Evolutionary conservation across 768 basidiomycete species (phyloP).

Genomic region (Agaricus sinodeliciosus): DNA sequence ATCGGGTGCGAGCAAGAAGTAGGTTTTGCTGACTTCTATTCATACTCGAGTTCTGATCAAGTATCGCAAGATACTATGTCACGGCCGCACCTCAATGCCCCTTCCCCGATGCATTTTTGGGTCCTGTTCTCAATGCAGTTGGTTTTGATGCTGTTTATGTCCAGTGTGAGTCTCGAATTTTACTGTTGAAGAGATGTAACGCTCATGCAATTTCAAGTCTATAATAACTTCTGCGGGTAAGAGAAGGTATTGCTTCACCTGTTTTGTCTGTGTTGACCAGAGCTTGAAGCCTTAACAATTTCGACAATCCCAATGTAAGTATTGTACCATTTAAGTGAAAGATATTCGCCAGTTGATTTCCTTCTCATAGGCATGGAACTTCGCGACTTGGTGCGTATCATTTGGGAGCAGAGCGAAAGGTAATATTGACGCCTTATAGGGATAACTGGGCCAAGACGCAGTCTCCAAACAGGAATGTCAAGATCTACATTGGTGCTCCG

Average conservation of each 20-base stretch:
- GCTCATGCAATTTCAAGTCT: conserved; percentile 14
- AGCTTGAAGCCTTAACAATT: conserved; percentile 28
- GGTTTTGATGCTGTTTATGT: conserved; percentile 63
- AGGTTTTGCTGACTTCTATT: conserved; percentile 11
- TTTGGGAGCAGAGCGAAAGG: background rate
- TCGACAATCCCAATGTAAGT: conserved; percentile 32
- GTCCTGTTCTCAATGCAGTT: conserved; percentile 47
- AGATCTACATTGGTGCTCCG: conserved; percentile 51
- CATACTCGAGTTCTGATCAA: background rate
- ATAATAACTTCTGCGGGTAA: conserved; percentile 41
- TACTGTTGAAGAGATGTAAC: background rate
- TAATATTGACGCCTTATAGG: conserved; percentile 19
- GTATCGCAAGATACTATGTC: conserved; percentile 39
- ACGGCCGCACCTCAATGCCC: conserved; percentile 52
- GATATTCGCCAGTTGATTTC: background rate
- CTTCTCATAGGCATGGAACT: conserved; percentile 36
- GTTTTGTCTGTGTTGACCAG: background rate
- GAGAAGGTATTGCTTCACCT: background rate
- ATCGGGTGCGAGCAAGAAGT: conserved; percentile 42
- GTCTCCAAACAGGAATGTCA: conserved; percentile 47
- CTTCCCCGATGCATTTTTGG: conserved; percentile 55
- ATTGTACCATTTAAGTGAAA: too few relatives aligned
- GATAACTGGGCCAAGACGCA: conserved; percentile 50
- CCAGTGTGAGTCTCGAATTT: conserved; percentile 24
- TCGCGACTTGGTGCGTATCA: conserved; percentile 33